Evolutionary conservation across 306 rosid species (phyloP), one percentile per base, ranked within the genome.

Genomic region (Chamaecrista fasciculata): DNA sequence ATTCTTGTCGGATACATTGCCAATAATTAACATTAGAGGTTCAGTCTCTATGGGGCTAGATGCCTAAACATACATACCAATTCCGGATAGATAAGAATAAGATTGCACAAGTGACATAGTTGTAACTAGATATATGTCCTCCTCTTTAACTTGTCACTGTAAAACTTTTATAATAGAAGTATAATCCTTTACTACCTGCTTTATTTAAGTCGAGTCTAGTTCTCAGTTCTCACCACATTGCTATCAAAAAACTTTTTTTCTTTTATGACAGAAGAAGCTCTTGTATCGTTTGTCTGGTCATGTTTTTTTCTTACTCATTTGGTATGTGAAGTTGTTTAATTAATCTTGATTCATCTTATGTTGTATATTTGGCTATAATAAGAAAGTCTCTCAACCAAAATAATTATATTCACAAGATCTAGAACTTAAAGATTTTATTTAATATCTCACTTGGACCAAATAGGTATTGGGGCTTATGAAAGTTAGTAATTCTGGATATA

Each of bases 1-100:
- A 37, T 16, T 50, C 25, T 36, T 77, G 72, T 77, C 55, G 28
- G 42, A 28, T 53, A 12, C 25, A 51, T 70, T 57, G 48, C 10
- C 72, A 70, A 53, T 76, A 70, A 70, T 77, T 63, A 36, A 31
- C 47, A 39, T 20, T 3, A 31, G 18, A 57, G 4, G 34, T 58
- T 59, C 64, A 29, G 31, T 42, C 70, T 34, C 55, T 53, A 12
- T 61, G 15, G 69, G 25, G 53, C 69, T 24, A 42, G 50, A 4
- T 63, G 37, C 40, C 25, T 36, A 25, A 43, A 43, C 69, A 63
- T n/a, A 42, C n/a, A n/a, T n/a, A n/a, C n/a, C n/a, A n/a, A n/a
- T n/a, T n/a, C 50, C 40, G 23, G 36, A 70, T 48, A 53, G 62
- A 62, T 34, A 20, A 59, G 74, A 73, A 62, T 34, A 20, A 59